Evolutionary conservation across 2,329 filamentous ascomycete species (phyloP), one percentile per base, ranked within the genome.

Genomic region (Leptographium procerum): DNA sequence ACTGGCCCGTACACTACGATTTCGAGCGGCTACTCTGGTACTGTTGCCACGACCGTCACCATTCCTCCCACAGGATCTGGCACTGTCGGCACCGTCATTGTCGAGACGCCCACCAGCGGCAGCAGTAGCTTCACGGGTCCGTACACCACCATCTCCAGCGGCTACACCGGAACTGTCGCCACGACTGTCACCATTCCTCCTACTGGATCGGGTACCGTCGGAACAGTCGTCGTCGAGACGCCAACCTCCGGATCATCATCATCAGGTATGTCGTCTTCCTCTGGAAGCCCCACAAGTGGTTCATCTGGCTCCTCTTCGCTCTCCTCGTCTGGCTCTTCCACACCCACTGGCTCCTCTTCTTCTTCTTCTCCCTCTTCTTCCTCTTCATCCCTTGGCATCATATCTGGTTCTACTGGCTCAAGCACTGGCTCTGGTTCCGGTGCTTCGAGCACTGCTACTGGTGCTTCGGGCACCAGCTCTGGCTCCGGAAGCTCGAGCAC

Each of bases 91-190:
- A 61, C 59, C 2, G 53, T 61, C 13, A 56, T 56, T 34, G 56
- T 61, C 13, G 45, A 61, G 51, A 26, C 16, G 19, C 51, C 51
- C n/a, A 28, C 26, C 13, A 22, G 6, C 31, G n/a, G 34, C 34
- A 47, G 43, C 45, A 14, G 9, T 24, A 48, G 51, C 2, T 64
- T 62, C 51, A 60, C 62, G 9, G 62, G 61, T 2, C 60, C 62
- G 0, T 64, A 59, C 48, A 62, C 62, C 1, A 64, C 63, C 45
- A 43, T 22, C 13, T 48, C 28, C 9, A 19, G 14, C 6, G 4
- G 19, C 24, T 56, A 24, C 8, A 22, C 24, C 4, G 54, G 50
- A 16, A 16, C 28, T 3, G 29, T n/a, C 7, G 2, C 54, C 2
- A n/a, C 28, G 1, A 59, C 58, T 1, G 22, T 57, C 10, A 54